Evolutionary conservation across 768 basidiomycete genomes (phyloP).

Genomic region (Krasilnikovozyma curviuscula): DNA sequence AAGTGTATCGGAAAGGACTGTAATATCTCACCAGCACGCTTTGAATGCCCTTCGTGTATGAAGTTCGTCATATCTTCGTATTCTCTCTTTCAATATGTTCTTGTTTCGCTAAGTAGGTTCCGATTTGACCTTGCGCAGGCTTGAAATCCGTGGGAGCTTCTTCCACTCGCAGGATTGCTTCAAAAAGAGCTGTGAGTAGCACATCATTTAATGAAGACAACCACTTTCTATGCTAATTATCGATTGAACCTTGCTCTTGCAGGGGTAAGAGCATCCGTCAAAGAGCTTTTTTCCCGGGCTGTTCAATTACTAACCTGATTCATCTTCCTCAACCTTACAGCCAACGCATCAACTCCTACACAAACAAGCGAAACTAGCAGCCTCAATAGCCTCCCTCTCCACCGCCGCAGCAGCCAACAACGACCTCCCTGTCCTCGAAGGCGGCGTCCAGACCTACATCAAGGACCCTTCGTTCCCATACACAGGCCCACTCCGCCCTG

Average conservation of each 20-base stretch:
- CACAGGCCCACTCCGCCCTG: constrained; percentile 59
- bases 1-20: constrained; percentile 10
- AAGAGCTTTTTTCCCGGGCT: neutral
- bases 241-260: constrained; percentile 1
- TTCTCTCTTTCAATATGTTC: constrained; percentile 5
- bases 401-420: neutral
- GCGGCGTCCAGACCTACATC: constrained; percentile 13
- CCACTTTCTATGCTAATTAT: neutral
- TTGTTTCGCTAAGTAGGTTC: neutral
- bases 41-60: constrained; percentile 86
- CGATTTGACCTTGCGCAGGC: constrained; percentile 16
- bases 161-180: constrained; percentile 95
- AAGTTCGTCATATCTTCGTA: constrained; percentile 38
- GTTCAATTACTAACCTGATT: neutral
- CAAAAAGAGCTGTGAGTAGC: constrained; percentile 65
- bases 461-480: constrained; percentile 40
- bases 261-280: constrained; percentile 19
- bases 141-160: constrained; percentile 28
- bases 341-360: constrained; percentile 69
- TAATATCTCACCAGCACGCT: constrained; percentile 29
- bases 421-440: neutral
- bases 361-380: constrained; percentile 22
- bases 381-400: neutral
- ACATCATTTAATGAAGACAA: constrained; percentile 16
- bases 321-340: constrained; percentile 27